Base-by-base conservation (phyloP, 352 stramenopile species). In the Pythium utonaiense region DNA sequence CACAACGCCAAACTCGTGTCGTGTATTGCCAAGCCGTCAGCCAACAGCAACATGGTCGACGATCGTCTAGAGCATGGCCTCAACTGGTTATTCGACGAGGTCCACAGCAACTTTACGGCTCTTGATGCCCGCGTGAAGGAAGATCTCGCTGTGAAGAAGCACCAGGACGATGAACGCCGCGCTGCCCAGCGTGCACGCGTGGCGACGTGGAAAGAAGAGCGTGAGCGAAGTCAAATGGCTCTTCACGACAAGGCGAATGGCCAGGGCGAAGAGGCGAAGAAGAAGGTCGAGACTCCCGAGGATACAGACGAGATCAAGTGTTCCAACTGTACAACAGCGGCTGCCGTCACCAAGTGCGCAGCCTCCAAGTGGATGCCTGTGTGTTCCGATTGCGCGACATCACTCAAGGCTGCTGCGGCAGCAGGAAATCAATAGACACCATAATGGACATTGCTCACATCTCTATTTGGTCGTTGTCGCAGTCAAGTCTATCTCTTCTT, bases 291-390 rank as follows among this genome's bases (percentile, higher is more conserved):
- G 38, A 33, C 51, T 59, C n/a, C 74, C 71, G 67, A 66, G 13
- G 73, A 79, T 21, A 40, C 61, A 17, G 70, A 70, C 33, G 66
- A 79, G 17, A 89, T 91, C 64, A 75, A 73, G 40, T 94, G 84
- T 59, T 89, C 71, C 17, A 77, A 82, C 50, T 94, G 84, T 57
- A 73, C 51, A 4, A 73, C 62, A 0, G 54, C 68, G 13, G 67
- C 75, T 10, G 84, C 84, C 24, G 79, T 77, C 60, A 89, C 80
- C 6, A 94, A 94, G 48, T 94, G 84, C 57, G 62, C 82, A 24
- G 84, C 84, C 6, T 91, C 84, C 22, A 94, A 94, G 62, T 92
- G 82, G 84, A 91, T 94, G 84, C 84, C 82, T 19, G 82, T 94
- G 27, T 94, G 84, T 64, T 57, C 60, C 6, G 67, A 69, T 6